Base-by-base conservation (phyloP, 2,329 filamentous ascomycete species). In the Magnaporthales sp. region DNA sequence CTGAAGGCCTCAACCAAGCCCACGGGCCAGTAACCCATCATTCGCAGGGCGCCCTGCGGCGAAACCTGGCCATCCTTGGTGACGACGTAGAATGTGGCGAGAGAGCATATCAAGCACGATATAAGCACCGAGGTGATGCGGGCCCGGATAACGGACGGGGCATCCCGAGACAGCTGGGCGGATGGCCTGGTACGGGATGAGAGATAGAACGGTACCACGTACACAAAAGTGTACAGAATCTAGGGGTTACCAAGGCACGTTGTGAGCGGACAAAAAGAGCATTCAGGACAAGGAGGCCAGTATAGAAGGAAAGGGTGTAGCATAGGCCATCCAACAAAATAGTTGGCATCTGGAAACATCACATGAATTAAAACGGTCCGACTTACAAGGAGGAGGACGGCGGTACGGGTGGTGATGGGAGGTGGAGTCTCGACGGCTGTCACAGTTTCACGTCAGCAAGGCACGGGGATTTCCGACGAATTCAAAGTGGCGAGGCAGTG, bases 161-260 rank as follows among this genome's bases (percentile, higher is more conserved):
- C 90, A 85, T 98, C 93, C 74, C 95, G 89, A 68, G 91, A 91
- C 30, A 96, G 85, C 66, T 84, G 86, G 29, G 87, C 84, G 8
- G 92, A 95, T 7, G 93, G 93, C 65, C 93, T 87, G 5, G 94
- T 96, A 24, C 87, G 84, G 4, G 87, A 78, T 24, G 90, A 95
- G 69, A 94, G 82, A 81, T 99, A 97, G 78, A 98, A 92, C 27
- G 95, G 94, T 3, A 91, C 80, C 72, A 99, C 91, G 79, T 98
- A 99, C 80, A 92, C 79, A 71, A 93, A 77, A n/a, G 92, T 96
- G 78, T 96, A 96, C 69, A 89, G 77, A 69, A 93, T 79, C 91
- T 91, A 68, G 30, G n/a, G 30, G 60, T 10, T 4, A 8, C 7
- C 51, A 26, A 10, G 5, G 38, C 13, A 26, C 10, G 15, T 2